These are phyloP conservation scores for Pascua sp. DNA, from an alignment of 1,284 basidiomycete genomes.

Conservation along the genomic window DNA sequence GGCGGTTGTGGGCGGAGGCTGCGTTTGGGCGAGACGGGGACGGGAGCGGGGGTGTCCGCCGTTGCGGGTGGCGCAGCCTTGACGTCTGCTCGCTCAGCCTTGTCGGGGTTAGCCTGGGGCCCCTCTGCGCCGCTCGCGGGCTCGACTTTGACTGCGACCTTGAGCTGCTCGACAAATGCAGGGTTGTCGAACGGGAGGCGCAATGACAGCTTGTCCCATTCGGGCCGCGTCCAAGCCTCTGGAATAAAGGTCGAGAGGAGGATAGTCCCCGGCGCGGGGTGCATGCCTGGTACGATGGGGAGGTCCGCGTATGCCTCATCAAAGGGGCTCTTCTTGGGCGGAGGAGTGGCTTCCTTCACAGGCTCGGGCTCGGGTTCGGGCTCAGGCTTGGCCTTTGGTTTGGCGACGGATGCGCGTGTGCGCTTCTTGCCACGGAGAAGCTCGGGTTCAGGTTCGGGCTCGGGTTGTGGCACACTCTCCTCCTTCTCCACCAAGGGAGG, in stretches of 20 bases:
- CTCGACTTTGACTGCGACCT: conserved; percentile 3
- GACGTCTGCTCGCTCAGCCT: neutral
- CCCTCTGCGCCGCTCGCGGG: neutral
- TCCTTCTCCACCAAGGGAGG: neutral
- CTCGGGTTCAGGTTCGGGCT: neutral
- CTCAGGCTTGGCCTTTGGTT: conserved; percentile 1
- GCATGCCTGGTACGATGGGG: conserved; percentile 27
- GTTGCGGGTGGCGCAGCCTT: no score
- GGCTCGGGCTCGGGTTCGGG: conserved; percentile 7
- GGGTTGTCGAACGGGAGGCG: conserved; percentile 37
- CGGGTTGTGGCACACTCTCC: neutral
- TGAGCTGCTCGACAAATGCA: conserved; percentile 19
- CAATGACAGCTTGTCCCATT: conserved; percentile 29
- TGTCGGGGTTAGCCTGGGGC: neutral
- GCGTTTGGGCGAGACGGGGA: conserved; percentile 6
- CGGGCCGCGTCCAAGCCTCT: conserved; percentile 27
- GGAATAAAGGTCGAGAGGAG: conserved; percentile 37
- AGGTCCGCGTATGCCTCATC: conserved; percentile 10
- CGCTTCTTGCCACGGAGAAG: conserved; percentile 10
- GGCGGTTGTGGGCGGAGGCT: conserved; percentile 1
- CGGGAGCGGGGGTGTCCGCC: no score
- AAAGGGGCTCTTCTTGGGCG: conserved; percentile 7
- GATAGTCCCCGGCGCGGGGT: conserved; percentile 32
- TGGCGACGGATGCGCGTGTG: conserved; percentile 17
- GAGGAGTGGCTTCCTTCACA: conserved; percentile 7